phyloP scores from a whole-genome alignment of 2,329 filamentous ascomycete genomes.

The Aspergillus candidus region DNA sequence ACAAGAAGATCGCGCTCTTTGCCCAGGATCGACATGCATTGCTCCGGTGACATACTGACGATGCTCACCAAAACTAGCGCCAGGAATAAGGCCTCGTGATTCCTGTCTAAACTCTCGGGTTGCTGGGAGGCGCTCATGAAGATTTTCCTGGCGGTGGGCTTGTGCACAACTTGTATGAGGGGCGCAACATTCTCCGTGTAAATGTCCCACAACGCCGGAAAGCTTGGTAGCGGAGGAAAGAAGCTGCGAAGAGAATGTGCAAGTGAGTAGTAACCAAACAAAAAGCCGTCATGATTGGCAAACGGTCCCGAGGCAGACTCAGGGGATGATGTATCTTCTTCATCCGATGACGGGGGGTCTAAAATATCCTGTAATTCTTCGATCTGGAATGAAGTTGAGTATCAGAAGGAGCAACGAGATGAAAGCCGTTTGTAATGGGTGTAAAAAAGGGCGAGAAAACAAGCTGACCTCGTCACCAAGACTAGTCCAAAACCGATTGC shows the following conservation, averaged over 20 bases:
- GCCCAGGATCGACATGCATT: conserved; percentile 42
- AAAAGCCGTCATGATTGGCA: conserved; percentile 51
- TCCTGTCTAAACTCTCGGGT: conserved; percentile 47
- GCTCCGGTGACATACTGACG: conserved; percentile 35
- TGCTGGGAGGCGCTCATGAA: conserved; percentile 47
- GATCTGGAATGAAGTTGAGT: conserved; percentile 36
- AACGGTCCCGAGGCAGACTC: conserved; percentile 32
- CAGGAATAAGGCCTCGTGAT: conserved; percentile 54
- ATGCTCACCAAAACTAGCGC: conserved; percentile 57
- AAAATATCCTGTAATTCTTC: conserved; percentile 58
- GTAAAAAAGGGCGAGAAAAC: neutral
- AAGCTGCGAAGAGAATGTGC: conserved; percentile 50
- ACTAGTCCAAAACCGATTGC: conserved; percentile 56
- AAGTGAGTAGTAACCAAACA: conserved; percentile 56
- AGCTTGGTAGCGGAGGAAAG: conserved; percentile 50
- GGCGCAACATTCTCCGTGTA: conserved; percentile 59
- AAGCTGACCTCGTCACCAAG: conserved; percentile 52
- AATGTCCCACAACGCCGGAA: conserved; percentile 50
- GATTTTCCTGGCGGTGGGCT: conserved; percentile 48
- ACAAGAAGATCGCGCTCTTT: conserved; percentile 47
- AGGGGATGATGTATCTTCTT: conserved; percentile 48
- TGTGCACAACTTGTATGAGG: conserved; percentile 55
- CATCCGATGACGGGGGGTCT: conserved; percentile 52
- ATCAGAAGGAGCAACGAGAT: neutral
- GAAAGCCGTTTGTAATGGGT: neutral